Evolutionary conservation across 495 filamentous ascomycete species (phyloP).

Genomic region (Neurospora africana): DNA sequence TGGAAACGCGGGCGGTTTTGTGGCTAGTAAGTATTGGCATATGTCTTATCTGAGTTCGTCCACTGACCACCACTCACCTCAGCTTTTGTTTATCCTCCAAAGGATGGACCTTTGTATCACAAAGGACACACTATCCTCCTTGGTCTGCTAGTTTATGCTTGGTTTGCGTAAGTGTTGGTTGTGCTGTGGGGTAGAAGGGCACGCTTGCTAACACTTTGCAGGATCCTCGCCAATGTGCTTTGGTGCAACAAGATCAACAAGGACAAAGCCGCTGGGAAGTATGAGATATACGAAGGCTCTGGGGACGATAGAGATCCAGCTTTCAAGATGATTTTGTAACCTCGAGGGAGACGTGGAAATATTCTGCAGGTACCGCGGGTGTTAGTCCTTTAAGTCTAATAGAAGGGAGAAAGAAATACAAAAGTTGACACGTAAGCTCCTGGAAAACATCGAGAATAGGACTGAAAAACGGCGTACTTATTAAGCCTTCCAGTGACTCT

Average conservation of each 20-base stretch:
- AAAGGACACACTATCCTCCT: conserved; percentile 52
- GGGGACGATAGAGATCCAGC: conserved; percentile 57
- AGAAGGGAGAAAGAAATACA: too few species aligned
- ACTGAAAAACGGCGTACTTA: too few species aligned
- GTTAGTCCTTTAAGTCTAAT: too few species aligned
- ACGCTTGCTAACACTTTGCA: conserved; percentile 20
- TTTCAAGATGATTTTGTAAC: conserved; percentile 51
- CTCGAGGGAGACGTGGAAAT: too few species aligned
- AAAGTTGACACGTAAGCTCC: too few species aligned
- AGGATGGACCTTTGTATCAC: conserved; percentile 36
- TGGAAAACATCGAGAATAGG: too few species aligned
- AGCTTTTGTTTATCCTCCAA: conserved; percentile 48
- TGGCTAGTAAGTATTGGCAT: conserved; percentile 22
- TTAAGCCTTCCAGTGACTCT: too few species aligned
- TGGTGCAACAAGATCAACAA: conserved; percentile 57
- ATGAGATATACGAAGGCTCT: conserved; percentile 44
- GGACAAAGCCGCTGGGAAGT: conserved; percentile 54
- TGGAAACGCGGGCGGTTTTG: conserved; percentile 40
- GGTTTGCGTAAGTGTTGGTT: conserved; percentile 49
- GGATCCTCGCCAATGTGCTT: conserved; percentile 51
- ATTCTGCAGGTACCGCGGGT: too few species aligned
- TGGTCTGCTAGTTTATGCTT: conserved; percentile 47
- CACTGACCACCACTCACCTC: not conserved
- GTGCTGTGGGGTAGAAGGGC: not conserved
- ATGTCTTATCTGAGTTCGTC: not conserved